Evolutionary conservation across 768 basidiomycete species (phyloP).

Genomic region (Auriscalpium vulgare): DNA sequence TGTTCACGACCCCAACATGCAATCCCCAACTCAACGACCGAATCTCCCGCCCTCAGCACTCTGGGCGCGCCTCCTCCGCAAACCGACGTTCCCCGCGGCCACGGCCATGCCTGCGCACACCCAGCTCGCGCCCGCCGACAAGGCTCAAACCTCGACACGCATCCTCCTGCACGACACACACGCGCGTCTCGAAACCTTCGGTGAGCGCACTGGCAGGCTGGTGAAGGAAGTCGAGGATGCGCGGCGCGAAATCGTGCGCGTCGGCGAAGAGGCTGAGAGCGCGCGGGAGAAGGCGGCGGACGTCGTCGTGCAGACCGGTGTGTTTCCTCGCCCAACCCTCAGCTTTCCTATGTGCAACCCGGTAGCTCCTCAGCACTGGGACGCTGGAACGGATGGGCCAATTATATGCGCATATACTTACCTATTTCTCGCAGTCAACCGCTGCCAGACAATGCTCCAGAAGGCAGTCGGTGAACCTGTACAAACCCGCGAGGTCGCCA

Average conservation of each 20-base stretch:
- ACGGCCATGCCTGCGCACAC: slow-evolving; percentile 32
- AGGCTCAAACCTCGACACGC: slow-evolving; percentile 60
- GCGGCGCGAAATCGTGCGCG: slow-evolving; percentile 42
- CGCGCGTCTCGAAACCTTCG: slow-evolving; percentile 60
- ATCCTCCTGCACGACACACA: slow-evolving; percentile 71
- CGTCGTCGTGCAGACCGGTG: slow-evolving; percentile 51
- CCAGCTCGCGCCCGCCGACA: slow-evolving; percentile 44
- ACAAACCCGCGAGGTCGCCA: slow-evolving; percentile 28
- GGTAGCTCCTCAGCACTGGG: not conserved
- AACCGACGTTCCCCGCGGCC: not conserved
- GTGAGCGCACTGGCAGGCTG: slow-evolving; percentile 46
- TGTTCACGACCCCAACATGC: not conserved
- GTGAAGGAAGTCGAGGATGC: slow-evolving; percentile 42
- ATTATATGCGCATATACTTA: slow-evolving; percentile 2
- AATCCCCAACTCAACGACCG: not conserved
- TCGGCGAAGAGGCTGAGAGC: slow-evolving; percentile 49
- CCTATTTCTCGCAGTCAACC: slow-evolving; percentile 38
- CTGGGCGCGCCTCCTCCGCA: not conserved
- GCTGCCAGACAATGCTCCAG: slow-evolving; percentile 55
- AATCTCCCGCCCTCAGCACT: not conserved
- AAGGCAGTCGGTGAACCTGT: slow-evolving; percentile 49
- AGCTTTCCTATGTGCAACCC: slow-evolving; percentile 16
- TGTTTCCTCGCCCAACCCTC: slow-evolving; percentile 18
- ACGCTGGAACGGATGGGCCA: not conserved
- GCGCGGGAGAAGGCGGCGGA: slow-evolving; percentile 49